phyloP scores from a whole-genome alignment of 2,329 filamentous ascomycete genomes.

The Ascochyta lentis region DNA sequence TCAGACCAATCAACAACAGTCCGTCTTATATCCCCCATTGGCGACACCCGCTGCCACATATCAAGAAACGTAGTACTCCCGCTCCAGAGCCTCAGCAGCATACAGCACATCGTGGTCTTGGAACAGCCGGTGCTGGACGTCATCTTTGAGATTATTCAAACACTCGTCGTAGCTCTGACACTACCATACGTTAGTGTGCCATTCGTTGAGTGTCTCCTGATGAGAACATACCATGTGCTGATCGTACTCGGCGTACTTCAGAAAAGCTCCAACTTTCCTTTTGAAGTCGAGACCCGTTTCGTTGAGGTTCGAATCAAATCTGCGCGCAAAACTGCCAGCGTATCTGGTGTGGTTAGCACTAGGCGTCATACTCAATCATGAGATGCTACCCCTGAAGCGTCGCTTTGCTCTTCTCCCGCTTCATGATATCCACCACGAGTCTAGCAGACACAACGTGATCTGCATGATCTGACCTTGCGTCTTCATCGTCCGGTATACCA shows the following conservation, averaged over 20 bases:
- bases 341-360: conserved; percentile 23
- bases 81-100: conserved; percentile 25
- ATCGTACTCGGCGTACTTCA: conserved; percentile 32
- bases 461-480: conserved; percentile 30
- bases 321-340: conserved; percentile 26
- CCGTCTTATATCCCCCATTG: too few relatives aligned
- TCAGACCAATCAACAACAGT: too few relatives aligned
- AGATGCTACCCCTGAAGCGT: conserved; percentile 19
- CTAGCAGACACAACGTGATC: conserved; percentile 37
- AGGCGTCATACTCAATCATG: not conserved
- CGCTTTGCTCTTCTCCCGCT: conserved; percentile 16
- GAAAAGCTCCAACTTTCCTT: conserved; percentile 26
- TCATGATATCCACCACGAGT: conserved; percentile 33
- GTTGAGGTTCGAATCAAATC: conserved; percentile 21
- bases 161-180: conserved; percentile 29
- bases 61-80: conserved; percentile 33
- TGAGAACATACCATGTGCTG: conserved; percentile 27
- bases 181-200: conserved; percentile 12
- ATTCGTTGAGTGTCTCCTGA: not conserved
- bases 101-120: conserved; percentile 28
- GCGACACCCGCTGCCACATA: not conserved
- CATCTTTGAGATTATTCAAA: conserved; percentile 9
- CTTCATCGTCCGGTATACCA: conserved; percentile 14
- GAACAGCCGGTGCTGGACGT: not conserved
- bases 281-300: conserved; percentile 14